phyloP scores from a whole-genome alignment of 2,329 filamentous ascomycete genomes.

The Paramyrothecium roridum region DNA sequence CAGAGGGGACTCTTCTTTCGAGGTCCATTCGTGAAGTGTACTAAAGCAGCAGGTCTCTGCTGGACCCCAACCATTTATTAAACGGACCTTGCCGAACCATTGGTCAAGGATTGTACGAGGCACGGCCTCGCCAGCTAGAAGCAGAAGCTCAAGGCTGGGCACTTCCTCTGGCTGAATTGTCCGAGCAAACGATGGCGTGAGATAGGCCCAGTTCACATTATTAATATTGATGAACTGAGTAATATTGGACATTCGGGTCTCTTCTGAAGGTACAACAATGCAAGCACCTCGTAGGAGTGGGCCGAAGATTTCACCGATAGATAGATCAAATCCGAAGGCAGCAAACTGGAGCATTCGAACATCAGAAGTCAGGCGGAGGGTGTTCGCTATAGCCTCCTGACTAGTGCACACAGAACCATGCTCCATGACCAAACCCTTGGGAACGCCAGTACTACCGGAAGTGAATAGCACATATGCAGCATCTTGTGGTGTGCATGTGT shows the following conservation, averaged over 20 bases:
- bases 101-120: constrained; percentile 1
- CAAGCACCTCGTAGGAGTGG: constrained; percentile 6
- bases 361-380: background rate
- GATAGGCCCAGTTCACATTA: constrained; percentile 1
- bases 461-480: constrained; percentile 12
- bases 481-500: constrained; percentile 4
- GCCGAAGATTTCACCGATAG: constrained; percentile 4
- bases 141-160: constrained; percentile 6
- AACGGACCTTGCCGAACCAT: constrained; percentile 4
- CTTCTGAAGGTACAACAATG: constrained; percentile 8
- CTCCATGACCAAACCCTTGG: constrained; percentile 13
- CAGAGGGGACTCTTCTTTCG: background rate
- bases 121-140: constrained; percentile 7
- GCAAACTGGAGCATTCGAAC: constrained; percentile 7
- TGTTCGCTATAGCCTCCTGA: background rate
- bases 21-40: constrained; percentile 2
- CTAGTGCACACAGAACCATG: constrained; percentile 6
- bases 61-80: constrained; percentile 10
- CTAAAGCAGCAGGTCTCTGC: constrained; percentile 2
- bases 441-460: constrained; percentile 11
- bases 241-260: background rate
- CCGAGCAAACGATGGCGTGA: constrained; percentile 6
- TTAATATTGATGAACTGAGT: constrained; percentile 3
- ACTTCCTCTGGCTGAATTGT: constrained; percentile 4
- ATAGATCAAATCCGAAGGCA: constrained; percentile 9